Evolutionary conservation across 306 rosid species (phyloP), one percentile per base, ranked within the genome.

Genomic region (Hippophae gyantsensis): DNA sequence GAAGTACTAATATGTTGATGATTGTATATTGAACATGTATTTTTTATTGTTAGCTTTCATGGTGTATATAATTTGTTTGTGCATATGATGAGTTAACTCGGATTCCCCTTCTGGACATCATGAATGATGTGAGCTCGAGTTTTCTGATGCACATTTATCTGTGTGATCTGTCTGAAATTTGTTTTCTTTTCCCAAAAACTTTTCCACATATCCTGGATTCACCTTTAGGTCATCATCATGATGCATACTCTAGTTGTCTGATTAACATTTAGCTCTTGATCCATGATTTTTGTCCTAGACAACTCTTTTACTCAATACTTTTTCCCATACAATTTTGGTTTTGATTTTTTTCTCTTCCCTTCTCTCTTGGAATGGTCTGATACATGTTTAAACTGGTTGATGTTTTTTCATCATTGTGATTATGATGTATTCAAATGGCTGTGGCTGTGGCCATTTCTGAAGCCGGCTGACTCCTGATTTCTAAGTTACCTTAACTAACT

Each of bases 201-300:
- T 7, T 3, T 6, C 14, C n/a, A 2, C 2, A 46, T 71, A 32
- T 66, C 86, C 82, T 78, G 83, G 89, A 78, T 86, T 86, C 90
- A 87, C 83, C 85, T 76, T 76, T 87, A 81, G 63, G 85, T 65
- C 77, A 56, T 70, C 45, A 6, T 61, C 87, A 73, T 81, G 95
- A 73, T 84, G 97, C 75, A 73, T 61, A 58, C 61, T 64, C 81
- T 86, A 84, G 95, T 62, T 66, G 38, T 79, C 90, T 74, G 90
- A 84, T 84, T 84, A 77, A 52, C 10, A 1, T 18, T 57, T 10
- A 50, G 1, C 7, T 10, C 0, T 7, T 12, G 1, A 8, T 6
- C 11, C 8, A 14, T 12, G 51, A 6, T 44, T 45, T 67, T 0
- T 62, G 60, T 10, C 45, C 8, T 10, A 12, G n/a, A 52, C 2